Base-by-base conservation (phyloP, 495 filamentous ascomycete species). In the Penicillium maclennaniae region DNA sequence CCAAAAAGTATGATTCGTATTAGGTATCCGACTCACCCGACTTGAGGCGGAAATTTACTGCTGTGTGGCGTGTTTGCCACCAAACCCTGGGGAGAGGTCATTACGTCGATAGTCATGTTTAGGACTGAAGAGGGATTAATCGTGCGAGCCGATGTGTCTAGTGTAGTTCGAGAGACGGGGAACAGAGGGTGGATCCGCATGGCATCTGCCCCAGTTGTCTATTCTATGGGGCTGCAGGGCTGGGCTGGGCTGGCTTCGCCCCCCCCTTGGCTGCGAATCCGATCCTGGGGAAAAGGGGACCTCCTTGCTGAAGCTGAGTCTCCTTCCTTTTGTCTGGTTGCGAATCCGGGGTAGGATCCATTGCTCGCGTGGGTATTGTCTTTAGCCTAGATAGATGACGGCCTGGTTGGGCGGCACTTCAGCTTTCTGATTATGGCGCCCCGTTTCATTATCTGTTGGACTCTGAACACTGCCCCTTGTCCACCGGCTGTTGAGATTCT, bases 101-200 rank as follows among this genome's bases (percentile, higher is more conserved):
- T 40, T 40, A 40, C 38, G 38, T 40, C 38, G 38, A 9, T 4
- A 19, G 38, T 40, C 38, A 40, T 19, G n/a, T 20, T 19, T 6
- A 20, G 34, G 3, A 37, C 9, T 3, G 34, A 10, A 7, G 34
- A 23, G 23, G 23, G 23, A 2, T 23, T 23, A 5, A 23, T 23
- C 23, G 23, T 23, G 23, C 23, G 23, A 23, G 23, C 23, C 9
- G n/a, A 10, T 37, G 34, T n/a, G 34, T 12, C n/a, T 12, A 40
- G 15, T 19, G 7, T 40, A 36, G 49, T 37, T 52, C 19, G 20
- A 52, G 5, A 2, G 25, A 27, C 19, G 20, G n/a, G 31, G 38
- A 20, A 41, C 37, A 38, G 40, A 42, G 34, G 49, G 56, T 59
- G 56, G 56, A 59, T 56, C 56, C 47, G 47, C 48, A 51, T 47